Evolutionary conservation across 805 yeast species (phyloP), one percentile per base, ranked within the genome.

Genomic region (Metschnikowia henanensis): DNA sequence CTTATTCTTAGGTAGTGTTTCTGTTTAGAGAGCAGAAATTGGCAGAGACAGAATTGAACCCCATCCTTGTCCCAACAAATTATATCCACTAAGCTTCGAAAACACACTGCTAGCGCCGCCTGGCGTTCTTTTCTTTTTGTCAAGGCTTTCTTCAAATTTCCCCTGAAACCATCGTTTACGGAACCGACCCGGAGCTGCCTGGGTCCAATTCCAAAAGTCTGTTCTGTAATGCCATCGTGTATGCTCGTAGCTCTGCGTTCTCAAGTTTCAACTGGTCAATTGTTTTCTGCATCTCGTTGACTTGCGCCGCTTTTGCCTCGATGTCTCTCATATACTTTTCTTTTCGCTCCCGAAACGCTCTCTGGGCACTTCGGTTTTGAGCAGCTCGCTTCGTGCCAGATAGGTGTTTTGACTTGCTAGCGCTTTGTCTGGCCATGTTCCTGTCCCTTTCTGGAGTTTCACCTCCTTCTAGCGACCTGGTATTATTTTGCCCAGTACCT

Each of bases 301-400:
- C 80, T 55, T 82, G 83, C 35, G 74, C 71, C 9, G 87, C 86
- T 58, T 83, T 81, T 29, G 70, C 64, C 65, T 91, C 96, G 45
- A 91, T 72, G 37, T 88, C 92, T 62, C 82, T 84, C 52, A 91
- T 81, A 57, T 88, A 83, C 45, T 79, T 76, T 57, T 90, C 96
- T 60, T 87, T 84, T 48, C 97, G 76, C 60, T 81, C 83, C 59
- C 97, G 77, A 67, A 90, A 91, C 7, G 96, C 96, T 53, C 87
- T 80, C 67, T 91, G 97, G 4, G 97, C 97, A 48, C 80, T 83
- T 58, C 97, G 74, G 70, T 91, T 91, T 66, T 91, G 97, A 7
- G 84, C 90, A 1, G 97, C 97, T 50, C 97, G 80, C 63, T 87
- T 88, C 31, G 94, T 80, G 44, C 74, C 76, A 18, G 82, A 75